Base-by-base conservation (phyloP, 257 asterid genomes). In the Nicotiana otophora region DNA sequence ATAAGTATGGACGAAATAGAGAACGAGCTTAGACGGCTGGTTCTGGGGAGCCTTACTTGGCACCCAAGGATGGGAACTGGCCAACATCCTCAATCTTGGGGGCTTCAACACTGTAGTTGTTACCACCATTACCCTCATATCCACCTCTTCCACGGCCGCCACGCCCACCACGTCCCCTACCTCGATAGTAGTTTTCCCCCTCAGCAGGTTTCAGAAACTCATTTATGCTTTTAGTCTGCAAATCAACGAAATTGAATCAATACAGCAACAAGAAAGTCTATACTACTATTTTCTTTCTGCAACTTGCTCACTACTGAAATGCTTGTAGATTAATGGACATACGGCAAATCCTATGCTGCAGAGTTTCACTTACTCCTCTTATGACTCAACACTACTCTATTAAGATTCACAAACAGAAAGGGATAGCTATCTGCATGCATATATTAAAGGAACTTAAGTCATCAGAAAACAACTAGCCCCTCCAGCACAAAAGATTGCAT, bases 151-250 rank as follows among this genome's bases (percentile, higher is more conserved):
- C 97, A 78, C 91, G 87, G 20, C 90, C 92, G 26, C 74, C 46
- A 14, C 48, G 46, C 3, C 74, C 33, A 66, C 75, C 75, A 3
- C 94, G 91, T 2, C 96, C 93, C 81, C 93, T 91, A 7, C 82
- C 57, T 6, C 91, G 85, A 57, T 81, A 80, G 84, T 87, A 82
- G 70, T 60, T 74, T 20, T 89, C 91, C 16, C 97, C 93, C 12
- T 92, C 91, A 60, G 94, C 88, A 5, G 93, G 93, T 87, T 91
- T 92, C 90, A 92, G 42, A 76, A 90, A 92, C 87, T 89, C 92
- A 58, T 84, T 92, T 84, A 92, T 91, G 90, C 88, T 91, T 8
- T 90, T 85, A 64, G 93, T 76, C 97, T 92, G 87, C 83, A 83
- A n/a, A 67, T 16, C 17, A 68, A 23, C 55, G 55, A 79, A 54